Percentiles rank a stretch among this genome's conserved stretches.
Evolutionary conservation across 192 early-diverging fungal species (phyloP).

Genomic region (Kickxella alabastrina): DNA sequence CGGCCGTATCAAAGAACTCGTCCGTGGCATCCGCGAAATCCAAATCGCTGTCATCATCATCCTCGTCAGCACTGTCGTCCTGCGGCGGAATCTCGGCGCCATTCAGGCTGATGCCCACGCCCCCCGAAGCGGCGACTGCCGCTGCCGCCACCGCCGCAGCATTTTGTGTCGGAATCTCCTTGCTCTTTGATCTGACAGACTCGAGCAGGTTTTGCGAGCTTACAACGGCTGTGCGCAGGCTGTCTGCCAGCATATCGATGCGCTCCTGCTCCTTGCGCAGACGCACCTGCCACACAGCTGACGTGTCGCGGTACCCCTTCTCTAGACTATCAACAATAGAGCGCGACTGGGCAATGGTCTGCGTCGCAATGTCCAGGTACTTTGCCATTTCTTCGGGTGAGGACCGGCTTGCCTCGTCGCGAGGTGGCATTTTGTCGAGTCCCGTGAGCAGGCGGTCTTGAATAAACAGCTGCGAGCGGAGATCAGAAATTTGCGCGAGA

Average conservation of each 20-base stretch:
- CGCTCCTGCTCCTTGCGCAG: constrained; percentile 48
- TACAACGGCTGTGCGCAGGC: constrained; percentile 42
- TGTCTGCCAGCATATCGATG: constrained; percentile 51
- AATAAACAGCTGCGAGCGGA: constrained; percentile 58
- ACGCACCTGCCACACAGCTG: constrained; percentile 25
- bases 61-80: background rate
- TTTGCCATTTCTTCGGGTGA: constrained; percentile 16
- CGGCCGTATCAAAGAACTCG: constrained; percentile 67
- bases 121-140: constrained; percentile 4
- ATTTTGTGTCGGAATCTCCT: constrained; percentile 2
- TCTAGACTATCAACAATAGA: constrained; percentile 21
- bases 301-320: constrained; percentile 22
- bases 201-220: constrained; percentile 39
- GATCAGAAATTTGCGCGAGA: constrained; percentile 48
- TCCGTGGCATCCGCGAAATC: constrained; percentile 55
- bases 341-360: constrained; percentile 29
- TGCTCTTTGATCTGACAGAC: constrained; percentile 18
- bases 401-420: constrained; percentile 13
- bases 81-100: background rate
- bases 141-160: constrained; percentile 7
- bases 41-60: constrained; percentile 36
- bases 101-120: background rate
- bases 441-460: constrained; percentile 57
- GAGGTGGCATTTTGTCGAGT: constrained; percentile 26
- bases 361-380: constrained; percentile 28